These are phyloP conservation scores for Fusarium oxysporum DNA, from an alignment of 2,329 filamentous ascomycete species.

Conservation along the genomic window DNA sequence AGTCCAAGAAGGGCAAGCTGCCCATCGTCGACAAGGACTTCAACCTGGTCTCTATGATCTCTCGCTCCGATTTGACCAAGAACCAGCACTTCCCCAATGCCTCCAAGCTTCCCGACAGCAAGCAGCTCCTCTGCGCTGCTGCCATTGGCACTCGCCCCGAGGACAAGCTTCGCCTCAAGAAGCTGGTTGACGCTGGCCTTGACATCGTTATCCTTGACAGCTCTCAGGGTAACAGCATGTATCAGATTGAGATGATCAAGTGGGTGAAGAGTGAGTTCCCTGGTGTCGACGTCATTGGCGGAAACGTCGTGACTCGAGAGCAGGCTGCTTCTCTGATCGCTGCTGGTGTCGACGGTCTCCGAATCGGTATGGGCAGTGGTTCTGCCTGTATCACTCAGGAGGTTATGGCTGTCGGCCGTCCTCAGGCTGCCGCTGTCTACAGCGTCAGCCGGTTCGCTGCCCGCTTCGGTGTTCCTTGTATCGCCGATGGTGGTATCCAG, in stretches of 20 bases:
- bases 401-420: slow-evolving; percentile 98
- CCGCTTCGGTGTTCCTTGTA: slow-evolving; percentile 95
- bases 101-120: slow-evolving; percentile 95
- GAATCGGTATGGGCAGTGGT: slow-evolving; percentile 98
- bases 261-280: slow-evolving; percentile 92
- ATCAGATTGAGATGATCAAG: slow-evolving; percentile 98
- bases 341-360: slow-evolving; percentile 93
- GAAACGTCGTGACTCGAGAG: slow-evolving; percentile 97
- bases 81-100: slow-evolving; percentile 97
- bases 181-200: slow-evolving; percentile 92
- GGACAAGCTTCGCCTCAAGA: slow-evolving; percentile 86
- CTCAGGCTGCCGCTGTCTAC: slow-evolving; percentile 93
- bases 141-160: slow-evolving; percentile 95
- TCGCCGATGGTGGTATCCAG: slow-evolving; percentile 97
- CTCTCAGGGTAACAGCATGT: slow-evolving; percentile 98
- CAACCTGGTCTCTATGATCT: slow-evolving; percentile 92
- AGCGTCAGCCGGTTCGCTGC: slow-evolving; percentile 90
- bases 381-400: slow-evolving; percentile 99
- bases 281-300: slow-evolving; percentile 91
- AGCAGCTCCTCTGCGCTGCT: slow-evolving; percentile 95
- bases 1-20: slow-evolving; percentile 98
- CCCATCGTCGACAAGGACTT: slow-evolving; percentile 87
- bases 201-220: slow-evolving; percentile 96
- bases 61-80: slow-evolving; percentile 96
- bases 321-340: slow-evolving; percentile 93